Conservation (phyloP, 2,329 filamentous ascomycete species). For the Fonsecaea multimorphosa region DNA sequence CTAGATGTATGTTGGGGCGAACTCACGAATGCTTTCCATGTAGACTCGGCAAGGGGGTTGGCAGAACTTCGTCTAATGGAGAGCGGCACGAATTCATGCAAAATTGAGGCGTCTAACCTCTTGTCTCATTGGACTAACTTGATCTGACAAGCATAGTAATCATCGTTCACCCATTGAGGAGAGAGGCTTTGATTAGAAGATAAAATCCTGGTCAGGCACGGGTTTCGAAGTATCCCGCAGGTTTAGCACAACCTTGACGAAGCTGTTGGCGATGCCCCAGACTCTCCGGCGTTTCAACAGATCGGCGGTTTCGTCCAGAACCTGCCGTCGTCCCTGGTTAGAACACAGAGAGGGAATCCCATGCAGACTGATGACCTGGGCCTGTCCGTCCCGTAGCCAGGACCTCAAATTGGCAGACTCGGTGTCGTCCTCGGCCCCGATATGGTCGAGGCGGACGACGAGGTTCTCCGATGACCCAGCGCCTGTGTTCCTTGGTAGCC, state of each 20-base stretch:
- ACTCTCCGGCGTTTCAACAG: neutral
- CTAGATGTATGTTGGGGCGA: too few relatives aligned
- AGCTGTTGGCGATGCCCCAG: neutral
- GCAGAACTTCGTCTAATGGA: too few relatives aligned
- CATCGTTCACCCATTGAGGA: too few relatives aligned
- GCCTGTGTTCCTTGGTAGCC: neutral
- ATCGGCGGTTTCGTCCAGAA: neutral
- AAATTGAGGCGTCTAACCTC: too few relatives aligned
- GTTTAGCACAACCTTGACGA: neutral
- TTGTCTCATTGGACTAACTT: too few relatives aligned
- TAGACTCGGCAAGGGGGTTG: too few relatives aligned
- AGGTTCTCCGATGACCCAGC: neutral
- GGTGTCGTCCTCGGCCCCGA: neutral
- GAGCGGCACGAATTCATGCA: too few relatives aligned
- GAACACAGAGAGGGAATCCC: neutral
- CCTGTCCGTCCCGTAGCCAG: neutral
- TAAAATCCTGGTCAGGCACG: too few relatives aligned
- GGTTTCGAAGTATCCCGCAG: too few relatives aligned
- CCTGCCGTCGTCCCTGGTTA: neutral
- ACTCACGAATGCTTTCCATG: too few relatives aligned
- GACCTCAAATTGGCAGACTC: neutral
- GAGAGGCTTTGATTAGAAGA: too few relatives aligned
- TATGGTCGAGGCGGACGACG: neutral
- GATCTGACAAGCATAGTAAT: too few relatives aligned
- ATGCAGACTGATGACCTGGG: neutral